A percentile compares a stretch with the other conserved stretches of the same genome.
These are phyloP conservation scores for Penicillium silybi DNA, from an alignment of 495 filamentous ascomycete species.

Conservation along the genomic window DNA sequence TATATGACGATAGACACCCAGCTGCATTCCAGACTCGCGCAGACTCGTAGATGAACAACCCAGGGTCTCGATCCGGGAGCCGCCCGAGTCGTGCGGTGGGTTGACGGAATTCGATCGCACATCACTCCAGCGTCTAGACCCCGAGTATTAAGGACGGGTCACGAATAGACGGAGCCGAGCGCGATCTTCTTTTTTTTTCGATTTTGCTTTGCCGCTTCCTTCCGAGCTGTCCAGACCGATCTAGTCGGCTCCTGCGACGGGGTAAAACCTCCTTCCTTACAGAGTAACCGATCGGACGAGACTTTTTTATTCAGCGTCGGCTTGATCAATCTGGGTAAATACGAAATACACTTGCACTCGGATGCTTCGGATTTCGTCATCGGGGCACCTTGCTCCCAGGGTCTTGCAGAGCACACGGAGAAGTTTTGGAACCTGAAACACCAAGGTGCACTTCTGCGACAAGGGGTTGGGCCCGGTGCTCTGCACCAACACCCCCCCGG, in stretches of 20 bases:
- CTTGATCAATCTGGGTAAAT: background rate
- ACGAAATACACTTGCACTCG: background rate
- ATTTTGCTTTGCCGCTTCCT: background rate
- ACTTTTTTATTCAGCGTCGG: background rate
- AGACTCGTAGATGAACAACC: background rate
- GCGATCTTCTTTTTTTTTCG: background rate
- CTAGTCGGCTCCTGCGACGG: background rate
- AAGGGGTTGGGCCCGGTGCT: background rate
- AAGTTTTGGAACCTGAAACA: constrained; percentile 4
- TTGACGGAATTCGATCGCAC: background rate
- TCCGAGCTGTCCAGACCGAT: background rate
- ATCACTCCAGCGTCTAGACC: background rate
- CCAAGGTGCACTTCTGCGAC: background rate
- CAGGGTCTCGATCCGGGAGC: background rate
- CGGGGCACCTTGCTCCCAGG: background rate
- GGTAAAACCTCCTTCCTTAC: background rate
- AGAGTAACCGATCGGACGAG: background rate
- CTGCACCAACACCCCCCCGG: background rate
- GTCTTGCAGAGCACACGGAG: background rate
- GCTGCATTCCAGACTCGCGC: background rate
- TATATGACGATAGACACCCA: background rate
- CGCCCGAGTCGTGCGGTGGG: constrained; percentile 2
- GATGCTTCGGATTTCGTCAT: background rate
- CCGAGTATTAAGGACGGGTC: background rate
- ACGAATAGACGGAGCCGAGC: background rate